Base-by-base conservation (phyloP, 176 grass and related monocot species). In the Musa beccarii region DNA sequence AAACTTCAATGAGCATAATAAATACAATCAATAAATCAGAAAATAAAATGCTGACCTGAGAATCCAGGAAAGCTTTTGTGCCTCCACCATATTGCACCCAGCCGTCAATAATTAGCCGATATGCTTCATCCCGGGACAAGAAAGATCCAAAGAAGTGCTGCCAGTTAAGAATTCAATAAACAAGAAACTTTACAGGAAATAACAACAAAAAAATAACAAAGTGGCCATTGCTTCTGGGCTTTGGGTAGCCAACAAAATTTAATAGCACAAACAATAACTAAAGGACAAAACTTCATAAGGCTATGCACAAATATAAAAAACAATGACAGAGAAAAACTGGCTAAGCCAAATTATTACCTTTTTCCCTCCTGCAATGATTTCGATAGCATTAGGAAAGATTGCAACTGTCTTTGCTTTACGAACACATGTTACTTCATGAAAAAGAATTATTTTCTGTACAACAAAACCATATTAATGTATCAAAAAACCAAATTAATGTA, bases 141-240 rank as follows among this genome's bases (percentile, higher is more conserved):
- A 99, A 99, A 77, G 96, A 99, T 83, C 91, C 96, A 92, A 99
- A 99, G 43, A 92, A 95, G 79, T 92, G 80, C 91, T 99, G 89
- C 67, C 14, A 80, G 24, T 64, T 50, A 29, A 73, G 34, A 64
- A 29, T 50, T n/a, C 13, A 72, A 51, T 19, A 43, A 73, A 14
- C 16, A 56, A 19, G 49, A 70, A 49, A 21, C 26, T 79, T 66
- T 20, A 55, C 13, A 11, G 21, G 24, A 43, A 43, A 43, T 43
- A 6, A 5, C 52, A 56, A 69, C 52, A 79, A 34, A 17, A 49
- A 77, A n/a, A 49, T 1, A 76, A 63, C 28, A 29, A 50, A 49
- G 66, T 49, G 3, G 13, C 11, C 22, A 65, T 53, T 13, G 26
- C n/a, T 76, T 49, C 8, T 63, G 17, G 65, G 11, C 20, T 76